Base-by-base conservation (phyloP, 306 rosid genomes). In the Elaeagnus macrophylla region DNA sequence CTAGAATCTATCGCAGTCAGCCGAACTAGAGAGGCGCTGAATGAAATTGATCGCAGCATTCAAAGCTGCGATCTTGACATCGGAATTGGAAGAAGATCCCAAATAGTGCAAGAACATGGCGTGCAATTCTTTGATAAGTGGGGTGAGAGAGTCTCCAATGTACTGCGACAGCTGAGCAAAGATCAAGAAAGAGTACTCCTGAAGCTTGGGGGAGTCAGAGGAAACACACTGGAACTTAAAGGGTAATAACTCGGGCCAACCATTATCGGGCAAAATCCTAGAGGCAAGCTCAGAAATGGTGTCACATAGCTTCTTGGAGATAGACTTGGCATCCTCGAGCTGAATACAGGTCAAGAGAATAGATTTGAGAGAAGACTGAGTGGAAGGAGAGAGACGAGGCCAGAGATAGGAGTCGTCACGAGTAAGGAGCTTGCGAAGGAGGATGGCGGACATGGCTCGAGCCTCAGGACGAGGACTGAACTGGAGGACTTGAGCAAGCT, bases 251-350 rank as follows among this genome's bases (percentile, higher is more conserved):
- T 91, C 97, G 0, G 97, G 96, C 97, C 97, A 91, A 0, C 55
- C 89, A 48, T 84, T 84, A 1, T 86, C 97, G 0, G 96, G 95
- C 7, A 91, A 18, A 44, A 91, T 91, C 5, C 96, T 90, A 0
- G 95, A 80, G 13, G 97, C 97, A n/a, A 91, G 97, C 64, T 86
- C 96, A 0, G 96, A 91, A 14, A 91, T 79, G 12, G 97, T 91
- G 45, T 91, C 97, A 42, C 95, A 86, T 2, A 91, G 72, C 56
- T 91, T 91, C 74, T 87, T 91, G 0, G 93, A 76, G 5, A 86
- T 91, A 0, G 97, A 81, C 69, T 91, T 91, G 13, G 70, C 12
- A 1, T 84, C 84, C 51, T 77, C 97, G 3, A 71, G 66, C 45
- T 91, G 97, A 56, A 91, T 84, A 52, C 85, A 82, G 0, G 95